phyloP scores from a whole-genome alignment of 306 rosid species.

The Comarum palustre region DNA sequence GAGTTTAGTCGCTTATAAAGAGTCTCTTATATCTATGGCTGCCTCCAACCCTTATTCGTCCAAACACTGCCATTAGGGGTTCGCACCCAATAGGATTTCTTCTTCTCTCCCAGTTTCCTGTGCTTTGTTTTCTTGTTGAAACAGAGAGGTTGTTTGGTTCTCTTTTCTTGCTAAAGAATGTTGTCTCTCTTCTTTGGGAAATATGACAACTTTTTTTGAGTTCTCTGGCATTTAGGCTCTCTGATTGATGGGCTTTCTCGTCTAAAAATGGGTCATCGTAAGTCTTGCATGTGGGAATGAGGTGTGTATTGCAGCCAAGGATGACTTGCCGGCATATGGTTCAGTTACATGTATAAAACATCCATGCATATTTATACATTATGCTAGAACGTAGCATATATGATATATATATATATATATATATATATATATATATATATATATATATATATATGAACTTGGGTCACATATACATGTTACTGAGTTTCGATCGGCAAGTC shows the following conservation, averaged over 20 bases:
- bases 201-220: constrained; percentile 16
- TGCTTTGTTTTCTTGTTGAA: constrained; percentile 23
- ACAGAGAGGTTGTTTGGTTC: constrained; percentile 17
- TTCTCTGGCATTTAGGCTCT: constrained; percentile 17
- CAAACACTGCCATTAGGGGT: constrained; percentile 38
- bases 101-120: constrained; percentile 37
- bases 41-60: constrained; percentile 47
- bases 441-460: too few relatives aligned
- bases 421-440: too few relatives aligned
- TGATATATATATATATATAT: too few relatives aligned
- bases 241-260: constrained; percentile 39
- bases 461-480: not conserved
- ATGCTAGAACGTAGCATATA: not conserved
- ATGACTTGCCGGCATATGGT: constrained; percentile 83
- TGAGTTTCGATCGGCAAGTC: constrained; percentile 58
- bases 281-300: constrained; percentile 90
- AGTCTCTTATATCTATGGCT: constrained; percentile 10
- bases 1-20: constrained; percentile 23
- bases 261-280: constrained; percentile 34
- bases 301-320: constrained; percentile 92
- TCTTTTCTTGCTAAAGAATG: constrained; percentile 36
- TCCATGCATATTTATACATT: not conserved
- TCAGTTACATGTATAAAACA: not conserved
- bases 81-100: constrained; percentile 51
- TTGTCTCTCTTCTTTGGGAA: constrained; percentile 49